Evolutionary conservation across 176 grass and related monocot genomes (phyloP).

Genomic region (maize (Zea mays)): DNA sequence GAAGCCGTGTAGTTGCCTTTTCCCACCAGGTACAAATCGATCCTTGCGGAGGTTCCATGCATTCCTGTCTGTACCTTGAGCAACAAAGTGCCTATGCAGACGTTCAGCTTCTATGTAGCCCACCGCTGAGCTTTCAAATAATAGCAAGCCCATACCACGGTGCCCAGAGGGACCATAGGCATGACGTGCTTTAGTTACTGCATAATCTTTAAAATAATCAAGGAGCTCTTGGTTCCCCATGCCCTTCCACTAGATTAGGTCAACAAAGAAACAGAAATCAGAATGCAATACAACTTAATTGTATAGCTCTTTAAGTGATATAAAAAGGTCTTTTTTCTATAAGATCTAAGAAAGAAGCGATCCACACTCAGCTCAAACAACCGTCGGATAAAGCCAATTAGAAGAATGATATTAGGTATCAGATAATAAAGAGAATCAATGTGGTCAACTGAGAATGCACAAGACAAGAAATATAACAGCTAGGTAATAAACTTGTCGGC

Average conservation of each 20-base stretch:
- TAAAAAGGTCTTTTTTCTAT: background rate
- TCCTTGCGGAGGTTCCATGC: slow-evolving; percentile 50
- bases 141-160: slow-evolving; percentile 78
- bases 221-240: slow-evolving; percentile 93
- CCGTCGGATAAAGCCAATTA: background rate
- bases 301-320: background rate
- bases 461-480: slow-evolving; percentile 14
- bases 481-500: background rate
- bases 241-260: slow-evolving; percentile 61
- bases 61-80: slow-evolving; percentile 62
- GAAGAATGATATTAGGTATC: background rate
- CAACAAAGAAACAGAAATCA: slow-evolving; percentile 35
- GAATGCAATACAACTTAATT: slow-evolving; percentile 9
- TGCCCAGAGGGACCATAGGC: slow-evolving; percentile 86
- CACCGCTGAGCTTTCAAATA: slow-evolving; percentile 76
- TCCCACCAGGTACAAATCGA: slow-evolving; percentile 67
- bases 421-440: background rate
- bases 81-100: slow-evolving; percentile 69
- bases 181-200: slow-evolving; percentile 71
- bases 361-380: background rate
- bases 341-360: slow-evolving; percentile 6
- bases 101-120: slow-evolving; percentile 83
- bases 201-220: slow-evolving; percentile 74
- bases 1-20: slow-evolving; percentile 79
- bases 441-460: background rate